phyloP scores from a whole-genome alignment of 148 eudicot species.

The Rhododendron williamsianum region DNA sequence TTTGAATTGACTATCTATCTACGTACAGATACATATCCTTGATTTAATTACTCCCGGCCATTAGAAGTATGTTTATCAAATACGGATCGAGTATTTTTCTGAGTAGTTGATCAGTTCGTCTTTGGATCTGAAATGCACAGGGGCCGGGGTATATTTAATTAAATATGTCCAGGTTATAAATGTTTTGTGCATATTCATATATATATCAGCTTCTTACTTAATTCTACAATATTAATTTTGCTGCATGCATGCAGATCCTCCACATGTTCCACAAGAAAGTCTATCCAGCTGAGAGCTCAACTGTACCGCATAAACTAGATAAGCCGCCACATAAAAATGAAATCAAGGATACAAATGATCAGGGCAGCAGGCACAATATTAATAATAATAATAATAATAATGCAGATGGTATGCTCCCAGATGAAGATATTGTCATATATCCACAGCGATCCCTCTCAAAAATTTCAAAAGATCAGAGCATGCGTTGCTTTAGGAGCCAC shows the following conservation, averaged over 20 bases:
- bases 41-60: not conserved
- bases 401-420: constrained; percentile 25
- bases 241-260: constrained; percentile 41
- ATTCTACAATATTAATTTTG: not conserved
- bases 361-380: too few species aligned
- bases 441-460: constrained; percentile 30
- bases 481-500: constrained; percentile 28
- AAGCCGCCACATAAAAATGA: constrained; percentile 26
- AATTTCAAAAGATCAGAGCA: constrained; percentile 24
- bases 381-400: not conserved
- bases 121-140: too few species aligned
- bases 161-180: too few species aligned
- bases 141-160: too few species aligned
- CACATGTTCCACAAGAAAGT: constrained; percentile 76
- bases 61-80: not conserved
- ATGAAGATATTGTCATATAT: constrained; percentile 30
- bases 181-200: too few species aligned
- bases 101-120: too few species aligned
- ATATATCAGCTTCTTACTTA: not conserved
- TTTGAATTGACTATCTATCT: not conserved
- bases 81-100: too few species aligned
- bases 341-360: constrained; percentile 24
- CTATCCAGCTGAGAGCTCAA: constrained; percentile 59
- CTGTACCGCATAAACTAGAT: constrained; percentile 19
- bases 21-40: not conserved